These are phyloP conservation scores for Massarina eburnea DNA, from an alignment of 2,329 filamentous ascomycete species.

Conservation along the genomic window DNA sequence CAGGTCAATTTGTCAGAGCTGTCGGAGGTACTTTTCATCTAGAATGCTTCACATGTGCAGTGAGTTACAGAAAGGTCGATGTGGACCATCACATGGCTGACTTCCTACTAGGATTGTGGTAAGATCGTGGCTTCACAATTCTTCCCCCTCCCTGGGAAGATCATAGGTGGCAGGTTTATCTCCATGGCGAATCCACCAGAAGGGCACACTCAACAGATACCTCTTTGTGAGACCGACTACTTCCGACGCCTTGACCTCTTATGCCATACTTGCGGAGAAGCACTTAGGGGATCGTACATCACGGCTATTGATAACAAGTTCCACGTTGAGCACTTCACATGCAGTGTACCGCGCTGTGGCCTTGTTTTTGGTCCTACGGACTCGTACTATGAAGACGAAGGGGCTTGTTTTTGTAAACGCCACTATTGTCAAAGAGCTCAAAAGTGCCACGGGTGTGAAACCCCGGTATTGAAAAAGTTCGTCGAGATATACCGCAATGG, in stretches of 20 bases:
- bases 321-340: constrained; percentile 96
- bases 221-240: constrained; percentile 95
- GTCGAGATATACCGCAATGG: constrained; percentile 98
- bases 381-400: constrained; percentile 98
- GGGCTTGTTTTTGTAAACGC: constrained; percentile 96
- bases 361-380: constrained; percentile 97
- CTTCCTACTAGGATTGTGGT: constrained; percentile 75
- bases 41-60: constrained; percentile 96
- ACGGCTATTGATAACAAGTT: constrained; percentile 97
- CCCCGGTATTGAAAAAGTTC: constrained; percentile 96
- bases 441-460: constrained; percentile 93
- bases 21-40: constrained; percentile 92
- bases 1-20: constrained; percentile 93
- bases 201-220: constrained; percentile 77
- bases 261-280: constrained; percentile 88
- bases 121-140: constrained; percentile 98
- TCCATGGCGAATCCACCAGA: neutral
- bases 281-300: constrained; percentile 94
- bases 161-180: neutral
- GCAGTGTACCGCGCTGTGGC: constrained; percentile 77
- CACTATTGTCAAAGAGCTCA: constrained; percentile 98
- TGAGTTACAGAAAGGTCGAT: constrained; percentile 46
- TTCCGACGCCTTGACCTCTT: constrained; percentile 88
- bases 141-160: constrained; percentile 90
- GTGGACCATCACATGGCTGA: constrained; percentile 1